Evolutionary conservation across 2,329 filamentous ascomycete species (phyloP).

Genomic region (Byssochlamys sp.): DNA sequence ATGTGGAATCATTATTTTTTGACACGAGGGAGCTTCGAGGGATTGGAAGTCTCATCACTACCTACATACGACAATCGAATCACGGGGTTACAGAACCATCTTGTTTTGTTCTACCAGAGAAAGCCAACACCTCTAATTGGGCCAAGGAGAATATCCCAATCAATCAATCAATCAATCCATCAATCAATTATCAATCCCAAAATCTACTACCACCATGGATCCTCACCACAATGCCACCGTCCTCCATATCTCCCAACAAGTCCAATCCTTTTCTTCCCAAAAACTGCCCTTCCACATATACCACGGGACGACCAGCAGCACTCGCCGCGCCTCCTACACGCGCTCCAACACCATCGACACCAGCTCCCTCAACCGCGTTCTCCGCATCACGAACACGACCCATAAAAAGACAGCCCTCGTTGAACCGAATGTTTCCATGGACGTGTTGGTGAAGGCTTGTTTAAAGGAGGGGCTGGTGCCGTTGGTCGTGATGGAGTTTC

Average conservation of each 20-base stretch:
- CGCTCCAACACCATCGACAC: slow-evolving; percentile 54
- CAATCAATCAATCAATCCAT: background rate
- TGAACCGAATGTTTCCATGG: slow-evolving; percentile 63
- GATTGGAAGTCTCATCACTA: too few relatives aligned
- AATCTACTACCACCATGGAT: background rate
- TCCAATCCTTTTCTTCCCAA: background rate
- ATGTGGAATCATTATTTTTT: too few relatives aligned
- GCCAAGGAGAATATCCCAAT: too few relatives aligned
- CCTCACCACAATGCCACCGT: background rate
- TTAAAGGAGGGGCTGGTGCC: slow-evolving; percentile 48
- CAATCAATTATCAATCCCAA: background rate
- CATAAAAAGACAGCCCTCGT: slow-evolving; percentile 53
- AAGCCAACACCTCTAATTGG: too few relatives aligned
- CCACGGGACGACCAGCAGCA: background rate
- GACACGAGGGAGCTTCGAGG: too few relatives aligned
- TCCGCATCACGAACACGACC: slow-evolving; percentile 39
- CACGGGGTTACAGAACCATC: too few relatives aligned
- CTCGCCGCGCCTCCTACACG: background rate
- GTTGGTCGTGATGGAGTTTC: slow-evolving; percentile 62
- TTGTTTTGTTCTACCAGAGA: too few relatives aligned
- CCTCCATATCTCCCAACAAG: background rate
- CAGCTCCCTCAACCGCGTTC: slow-evolving; percentile 52
- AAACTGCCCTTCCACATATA: background rate
- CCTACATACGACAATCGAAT: too few relatives aligned
- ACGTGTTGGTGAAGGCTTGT: slow-evolving; percentile 50